phyloP scores from a whole-genome alignment of 2,329 filamentous ascomycete genomes.

The Dothiorella sarmentorum region DNA sequence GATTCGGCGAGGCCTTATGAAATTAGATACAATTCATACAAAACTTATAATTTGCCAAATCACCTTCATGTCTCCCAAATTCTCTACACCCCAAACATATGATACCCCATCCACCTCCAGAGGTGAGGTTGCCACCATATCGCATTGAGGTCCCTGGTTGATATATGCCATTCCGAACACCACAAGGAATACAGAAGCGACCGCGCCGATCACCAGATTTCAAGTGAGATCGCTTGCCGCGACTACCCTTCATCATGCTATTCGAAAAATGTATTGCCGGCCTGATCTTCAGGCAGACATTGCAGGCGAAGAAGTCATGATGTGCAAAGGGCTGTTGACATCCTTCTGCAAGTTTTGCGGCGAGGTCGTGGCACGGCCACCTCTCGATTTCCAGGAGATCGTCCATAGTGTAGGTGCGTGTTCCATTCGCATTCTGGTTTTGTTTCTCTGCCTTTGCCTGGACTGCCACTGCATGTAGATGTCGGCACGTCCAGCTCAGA shows the following conservation, averaged over 20 bases:
- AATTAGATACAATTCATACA: background rate
- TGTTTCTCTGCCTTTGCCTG: background rate
- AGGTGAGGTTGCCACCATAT: background rate
- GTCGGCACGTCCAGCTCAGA: background rate
- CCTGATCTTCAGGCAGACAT: background rate
- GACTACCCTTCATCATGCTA: background rate
- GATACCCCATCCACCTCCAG: background rate
- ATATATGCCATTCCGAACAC: background rate
- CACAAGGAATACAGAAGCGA: background rate
- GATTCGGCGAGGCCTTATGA: too few species aligned
- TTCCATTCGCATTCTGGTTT: background rate
- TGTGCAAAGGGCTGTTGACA: background rate
- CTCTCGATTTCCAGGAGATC: background rate
- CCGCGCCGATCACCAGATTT: background rate
- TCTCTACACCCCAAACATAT: background rate
- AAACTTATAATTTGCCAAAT: background rate
- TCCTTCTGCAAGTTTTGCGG: background rate
- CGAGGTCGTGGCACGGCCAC: background rate
- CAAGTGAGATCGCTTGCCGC: background rate
- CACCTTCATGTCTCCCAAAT: background rate
- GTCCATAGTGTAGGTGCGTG: background rate
- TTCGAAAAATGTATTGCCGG: background rate
- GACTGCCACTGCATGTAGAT: background rate
- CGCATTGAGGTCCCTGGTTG: background rate
- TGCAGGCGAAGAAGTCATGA: background rate